A percentile compares a stretch with the other conserved stretches of the same genome.
Evolutionary conservation across 1,139 yeast genomes (phyloP).

Genomic region (Kodamaea ohmeri): DNA sequence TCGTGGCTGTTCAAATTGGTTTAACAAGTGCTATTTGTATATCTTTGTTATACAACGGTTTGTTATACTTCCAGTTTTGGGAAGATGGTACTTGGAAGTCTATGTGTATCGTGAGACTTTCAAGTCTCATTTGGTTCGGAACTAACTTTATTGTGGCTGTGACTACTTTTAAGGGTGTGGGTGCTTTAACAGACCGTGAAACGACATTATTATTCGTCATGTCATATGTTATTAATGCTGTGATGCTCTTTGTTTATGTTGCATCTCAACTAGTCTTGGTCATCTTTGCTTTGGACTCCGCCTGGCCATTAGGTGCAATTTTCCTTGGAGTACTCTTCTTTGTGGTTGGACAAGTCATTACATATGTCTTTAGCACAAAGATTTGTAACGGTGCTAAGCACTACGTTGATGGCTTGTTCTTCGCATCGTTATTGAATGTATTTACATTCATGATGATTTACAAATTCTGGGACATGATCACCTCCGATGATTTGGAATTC

Average conservation of each 20-base stretch:
- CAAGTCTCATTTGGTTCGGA: conserved; percentile 52
- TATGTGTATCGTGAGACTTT: conserved; percentile 52
- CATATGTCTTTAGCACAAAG: conserved; percentile 61
- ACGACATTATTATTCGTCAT: conserved; percentile 69
- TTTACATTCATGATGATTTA: conserved; percentile 91
- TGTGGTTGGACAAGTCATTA: conserved; percentile 71
- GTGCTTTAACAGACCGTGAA: conserved; percentile 39
- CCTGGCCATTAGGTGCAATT: conserved; percentile 89
- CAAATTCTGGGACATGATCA: conserved; percentile 94
- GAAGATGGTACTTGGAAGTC: conserved; percentile 83
- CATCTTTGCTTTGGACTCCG: conserved; percentile 62
- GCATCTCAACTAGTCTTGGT: conserved; percentile 72
- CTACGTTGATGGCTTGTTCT: conserved; percentile 86
- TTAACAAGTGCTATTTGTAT: conserved; percentile 68
- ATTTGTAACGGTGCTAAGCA: conserved; percentile 77
- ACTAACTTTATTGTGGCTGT: conserved; percentile 66
- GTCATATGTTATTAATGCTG: conserved; percentile 66
- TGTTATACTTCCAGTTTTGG: conserved; percentile 85
- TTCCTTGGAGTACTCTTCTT: conserved; percentile 69
- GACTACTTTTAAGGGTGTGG: conserved; percentile 73
- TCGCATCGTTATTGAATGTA: conserved; percentile 75
- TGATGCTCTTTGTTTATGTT: conserved; percentile 60
- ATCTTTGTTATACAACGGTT: conserved; percentile 67
- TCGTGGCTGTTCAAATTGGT: conserved; percentile 80
- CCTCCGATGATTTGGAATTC: conserved; percentile 94